Evolutionary conservation across 1,284 basidiomycete genomes (phyloP).

Genomic region (Clitocybe nebularis): DNA sequence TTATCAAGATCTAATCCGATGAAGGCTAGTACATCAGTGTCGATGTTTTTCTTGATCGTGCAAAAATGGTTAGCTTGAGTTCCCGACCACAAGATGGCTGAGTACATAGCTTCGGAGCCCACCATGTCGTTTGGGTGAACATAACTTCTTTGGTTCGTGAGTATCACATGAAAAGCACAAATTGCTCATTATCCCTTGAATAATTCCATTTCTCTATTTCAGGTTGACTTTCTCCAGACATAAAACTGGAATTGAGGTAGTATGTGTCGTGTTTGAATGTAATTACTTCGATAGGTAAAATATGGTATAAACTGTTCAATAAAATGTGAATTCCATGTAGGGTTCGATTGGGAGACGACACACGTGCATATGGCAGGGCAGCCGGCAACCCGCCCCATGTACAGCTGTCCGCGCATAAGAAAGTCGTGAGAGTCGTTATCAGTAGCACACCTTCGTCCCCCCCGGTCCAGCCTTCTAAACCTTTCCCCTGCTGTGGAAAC

Average conservation of each 20-base stretch:
- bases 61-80: too few species aligned
- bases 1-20: too few species aligned
- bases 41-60: too few species aligned
- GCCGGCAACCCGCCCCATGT: neutral
- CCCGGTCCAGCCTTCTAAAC: neutral
- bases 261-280: neutral
- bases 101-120: too few species aligned
- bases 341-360: neutral
- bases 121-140: too few species aligned
- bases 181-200: too few species aligned
- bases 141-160: too few species aligned
- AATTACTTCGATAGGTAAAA: neutral
- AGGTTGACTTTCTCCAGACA: neutral
- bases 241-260: neutral
- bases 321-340: neutral
- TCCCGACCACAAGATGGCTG: too few species aligned
- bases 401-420: neutral
- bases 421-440: neutral
- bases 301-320: neutral
- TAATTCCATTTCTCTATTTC: too few species aligned
- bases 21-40: too few species aligned
- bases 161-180: too few species aligned
- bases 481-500: neutral
- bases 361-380: neutral
- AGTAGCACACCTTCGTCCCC: neutral